Base-by-base conservation (phyloP, 257 asterid genomes). In the Scutellaria baicalensis region DNA sequence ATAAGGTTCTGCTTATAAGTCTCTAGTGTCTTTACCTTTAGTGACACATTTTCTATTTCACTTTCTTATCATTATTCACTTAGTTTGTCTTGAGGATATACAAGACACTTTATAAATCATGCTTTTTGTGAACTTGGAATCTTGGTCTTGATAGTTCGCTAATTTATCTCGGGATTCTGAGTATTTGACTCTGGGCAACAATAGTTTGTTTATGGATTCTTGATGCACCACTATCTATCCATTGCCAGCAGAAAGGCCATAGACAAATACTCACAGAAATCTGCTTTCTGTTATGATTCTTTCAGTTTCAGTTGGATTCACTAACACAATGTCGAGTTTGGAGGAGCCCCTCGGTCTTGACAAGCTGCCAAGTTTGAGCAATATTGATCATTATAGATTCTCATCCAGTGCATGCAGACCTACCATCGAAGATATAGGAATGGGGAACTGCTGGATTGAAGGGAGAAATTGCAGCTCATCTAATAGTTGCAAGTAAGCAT, bases 301-400 rank as follows among this genome's bases (percentile, higher is more conserved):
- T 69, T 75, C 54, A 17, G 79, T 55, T 82, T 16, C 84, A 27
- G 78, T 66, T 78, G 63, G 80, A 66, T 57, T 65, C 43, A 20
- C 71, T 66, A 69, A 68, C 61, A 59, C 75, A 60, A 93, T 93
- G 99, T 93, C 99, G 64, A 91, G 99, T 80, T 80, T 93, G 88
- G 95, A 93, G 87, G 89, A 93, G 84, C 96, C 99, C 55, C 87
- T 93, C 57, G 83, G 92, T 71, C 90, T 91, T 54, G 99, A 93
- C 84, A 93, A 83, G 74, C 75, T 93, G 80, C 96, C 96, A 69
- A 83, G 84, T 76, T 74, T 91, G 84, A 90, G 92, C 91, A 85
- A 81, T 44, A 84, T 90, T 39, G 95, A 93, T 71, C 75, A 81
- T 49, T 66, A 66, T 59, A 79, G 93, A 76, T 87, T 84, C 86